Conservation (phyloP, 2,329 filamentous ascomycete genomes). For the Bipolaris cookei region DNA sequence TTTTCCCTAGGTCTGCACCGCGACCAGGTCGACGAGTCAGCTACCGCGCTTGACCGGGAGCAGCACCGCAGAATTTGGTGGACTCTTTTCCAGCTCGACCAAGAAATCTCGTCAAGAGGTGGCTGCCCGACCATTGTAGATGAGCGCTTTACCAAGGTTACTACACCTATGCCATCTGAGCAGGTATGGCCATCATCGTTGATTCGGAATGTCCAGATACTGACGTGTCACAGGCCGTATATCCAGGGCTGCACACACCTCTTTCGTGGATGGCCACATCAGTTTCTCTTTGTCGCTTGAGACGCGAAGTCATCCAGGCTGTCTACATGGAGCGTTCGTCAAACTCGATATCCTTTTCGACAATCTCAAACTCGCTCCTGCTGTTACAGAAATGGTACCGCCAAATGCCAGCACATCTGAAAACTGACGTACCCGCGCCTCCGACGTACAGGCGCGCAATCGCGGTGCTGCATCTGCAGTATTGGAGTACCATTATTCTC, state of each 20-base stretch:
- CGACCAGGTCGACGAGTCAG: slow-evolving; percentile 40
- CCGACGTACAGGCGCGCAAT: slow-evolving; percentile 46
- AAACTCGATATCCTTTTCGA: slow-evolving; percentile 44
- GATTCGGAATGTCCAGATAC: neutral
- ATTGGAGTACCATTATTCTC: slow-evolving; percentile 46
- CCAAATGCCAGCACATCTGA: slow-evolving; percentile 43
- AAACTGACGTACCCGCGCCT: slow-evolving; percentile 37
- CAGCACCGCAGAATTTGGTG: slow-evolving; percentile 49
- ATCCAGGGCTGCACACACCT: slow-evolving; percentile 46
- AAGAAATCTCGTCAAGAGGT: slow-evolving; percentile 46
- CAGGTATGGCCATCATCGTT: slow-evolving; percentile 27
- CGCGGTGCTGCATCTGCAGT: slow-evolving; percentile 43
- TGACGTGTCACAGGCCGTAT: slow-evolving; percentile 32
- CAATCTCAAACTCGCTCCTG: slow-evolving; percentile 40
- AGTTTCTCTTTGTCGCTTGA: slow-evolving; percentile 41
- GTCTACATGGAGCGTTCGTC: slow-evolving; percentile 44
- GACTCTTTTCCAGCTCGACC: slow-evolving; percentile 46
- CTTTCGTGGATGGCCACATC: slow-evolving; percentile 42
- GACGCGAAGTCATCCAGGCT: slow-evolving; percentile 43
- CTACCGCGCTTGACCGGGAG: slow-evolving; percentile 38
- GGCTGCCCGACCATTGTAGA: slow-evolving; percentile 46
- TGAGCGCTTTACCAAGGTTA: slow-evolving; percentile 41
- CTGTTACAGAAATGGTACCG: slow-evolving; percentile 45
- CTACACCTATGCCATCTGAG: slow-evolving; percentile 42
- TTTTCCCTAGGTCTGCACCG: slow-evolving; percentile 47